phyloP scores from a whole-genome alignment of 2,329 filamentous ascomycete genomes.

The Penicillium sp. region DNA sequence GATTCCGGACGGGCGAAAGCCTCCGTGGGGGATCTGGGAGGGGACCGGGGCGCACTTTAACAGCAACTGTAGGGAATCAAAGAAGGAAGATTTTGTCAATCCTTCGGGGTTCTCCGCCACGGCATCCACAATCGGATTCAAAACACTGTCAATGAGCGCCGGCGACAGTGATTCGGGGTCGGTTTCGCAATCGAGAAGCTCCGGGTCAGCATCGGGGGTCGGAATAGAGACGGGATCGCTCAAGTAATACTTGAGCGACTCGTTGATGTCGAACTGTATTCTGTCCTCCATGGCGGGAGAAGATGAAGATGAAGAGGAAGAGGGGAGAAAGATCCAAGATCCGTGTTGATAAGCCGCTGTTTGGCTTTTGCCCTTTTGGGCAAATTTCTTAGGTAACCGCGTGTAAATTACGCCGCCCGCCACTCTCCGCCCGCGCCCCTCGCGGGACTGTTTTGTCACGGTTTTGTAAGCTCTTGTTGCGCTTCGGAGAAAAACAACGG shows the following conservation, averaged over 20 bases:
- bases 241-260: constrained; percentile 94
- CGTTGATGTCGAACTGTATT: constrained; percentile 89
- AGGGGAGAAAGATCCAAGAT: constrained; percentile 18
- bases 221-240: constrained; percentile 80
- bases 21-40: constrained; percentile 30
- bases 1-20: constrained; percentile 41
- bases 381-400: constrained; percentile 5
- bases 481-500: constrained; percentile 16
- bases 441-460: constrained; percentile 2
- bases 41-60: constrained; percentile 79
- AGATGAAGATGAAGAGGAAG: constrained; percentile 11
- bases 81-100: constrained; percentile 69
- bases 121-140: constrained; percentile 89
- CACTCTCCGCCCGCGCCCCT: constrained; percentile 3
- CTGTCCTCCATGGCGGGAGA: constrained; percentile 57
- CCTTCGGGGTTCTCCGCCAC: constrained; percentile 89
- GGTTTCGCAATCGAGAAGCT: constrained; percentile 85
- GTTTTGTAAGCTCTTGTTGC: constrained; percentile 6
- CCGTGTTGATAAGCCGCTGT: constrained; percentile 23
- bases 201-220: constrained; percentile 78
- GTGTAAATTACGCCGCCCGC: constrained; percentile 7
- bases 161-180: constrained; percentile 79
- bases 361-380: constrained; percentile 30
- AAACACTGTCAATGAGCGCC: constrained; percentile 72
- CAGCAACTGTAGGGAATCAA: constrained; percentile 92